Base-by-base conservation (phyloP, 2,329 filamentous ascomycete species). In the Alternaria angustiovoidea region DNA sequence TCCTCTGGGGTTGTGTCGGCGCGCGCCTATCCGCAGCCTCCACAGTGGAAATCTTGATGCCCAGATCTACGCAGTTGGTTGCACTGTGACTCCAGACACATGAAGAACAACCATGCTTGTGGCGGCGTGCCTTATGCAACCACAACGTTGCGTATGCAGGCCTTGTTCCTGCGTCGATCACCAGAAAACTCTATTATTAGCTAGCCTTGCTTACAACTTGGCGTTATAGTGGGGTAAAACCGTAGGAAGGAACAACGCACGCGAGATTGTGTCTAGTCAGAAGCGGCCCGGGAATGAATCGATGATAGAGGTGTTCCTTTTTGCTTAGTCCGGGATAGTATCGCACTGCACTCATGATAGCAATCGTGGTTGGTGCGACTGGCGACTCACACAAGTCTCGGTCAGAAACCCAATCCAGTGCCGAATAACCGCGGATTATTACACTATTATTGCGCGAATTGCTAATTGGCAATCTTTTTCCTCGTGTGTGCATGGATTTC, bases 111-210 rank as follows among this genome's bases (percentile, higher is more conserved):
- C 42, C 34, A 47, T 41, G 4, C 20, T 42, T 11, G 41, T 36
- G 39, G n/a, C 18, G 7, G 30, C 46, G 14, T 36, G 20, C 20
- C 14, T 30, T 26, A n/a, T 28, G 9, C 39, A 32, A 16, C 26
- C 24, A 26, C 24, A 16, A 12, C n/a, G 30, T 52, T 42, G 11
- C 14, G 9, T 46, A 44, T 16, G 36, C 28, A 26, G 36, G 20
- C 24, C 32, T 57, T 51, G 26, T 49, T 38, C 49, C 34, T 57
- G 54, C 28, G 41, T 51, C 36, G 43, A 51, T 41, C 30, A 20
- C 24, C 12, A 32, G 9, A 36, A 39, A 30, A 36, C n/a, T n/a
- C 38, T 54, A 57, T 58, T 57, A 49, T 58, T 54, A 58, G 54
- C 12, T 26, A 22, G 32, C 12, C 30, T 22, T 30, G 43, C 54